Conservation (phyloP, 116 monocot genomes). For the Iris pallida region DNA sequence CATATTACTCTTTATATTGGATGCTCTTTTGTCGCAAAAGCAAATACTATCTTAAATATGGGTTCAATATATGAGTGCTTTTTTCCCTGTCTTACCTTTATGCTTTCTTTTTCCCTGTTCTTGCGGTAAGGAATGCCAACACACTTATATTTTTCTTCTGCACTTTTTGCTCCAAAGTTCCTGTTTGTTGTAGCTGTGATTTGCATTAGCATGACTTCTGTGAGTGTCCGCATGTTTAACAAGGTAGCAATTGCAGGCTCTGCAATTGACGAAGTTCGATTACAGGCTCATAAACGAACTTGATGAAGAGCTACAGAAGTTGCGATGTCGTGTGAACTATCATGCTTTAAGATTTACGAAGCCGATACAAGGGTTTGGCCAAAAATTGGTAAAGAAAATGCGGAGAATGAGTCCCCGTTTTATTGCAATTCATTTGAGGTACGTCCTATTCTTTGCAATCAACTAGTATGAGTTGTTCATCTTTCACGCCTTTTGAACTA, state of each 20-base stretch:
- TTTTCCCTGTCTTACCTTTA: no score
- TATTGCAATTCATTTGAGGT: conserved; percentile 95
- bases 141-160: neutral
- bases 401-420: conserved; percentile 61
- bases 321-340: conserved; percentile 89
- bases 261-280: conserved; percentile 98
- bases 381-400: conserved; percentile 69
- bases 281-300: conserved; percentile 79
- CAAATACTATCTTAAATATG: no score
- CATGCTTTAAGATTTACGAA: conserved; percentile 85
- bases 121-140: neutral
- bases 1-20: no score
- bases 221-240: conserved; percentile 10
- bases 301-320: conserved; percentile 87
- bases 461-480: no score
- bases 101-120: neutral
- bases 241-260: conserved; percentile 50
- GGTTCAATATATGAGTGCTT: no score
- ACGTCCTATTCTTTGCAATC: neutral
- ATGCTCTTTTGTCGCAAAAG: no score
- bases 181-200: neutral
- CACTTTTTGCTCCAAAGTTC: neutral
- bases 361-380: conserved; percentile 57
- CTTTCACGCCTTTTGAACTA: no score
- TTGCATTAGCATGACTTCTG: neutral